A percentile compares a stretch with the other conserved stretches of the same genome.
Conservation (phyloP, 345 rosid species). For the Syzygium oleosum region DNA sequence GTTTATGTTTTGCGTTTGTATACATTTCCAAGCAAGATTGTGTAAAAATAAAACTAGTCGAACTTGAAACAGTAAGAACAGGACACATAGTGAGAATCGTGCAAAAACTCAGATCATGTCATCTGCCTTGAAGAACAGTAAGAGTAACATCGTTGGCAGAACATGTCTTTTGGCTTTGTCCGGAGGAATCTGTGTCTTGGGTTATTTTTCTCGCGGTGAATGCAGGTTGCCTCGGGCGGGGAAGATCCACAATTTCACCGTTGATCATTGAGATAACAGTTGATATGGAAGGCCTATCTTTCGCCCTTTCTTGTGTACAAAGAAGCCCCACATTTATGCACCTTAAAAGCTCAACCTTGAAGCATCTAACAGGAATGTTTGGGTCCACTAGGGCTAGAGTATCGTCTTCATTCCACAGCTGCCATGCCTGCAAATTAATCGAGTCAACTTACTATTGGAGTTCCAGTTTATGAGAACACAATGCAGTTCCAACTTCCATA, state of each 20-base stretch:
- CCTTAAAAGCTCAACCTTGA: background rate
- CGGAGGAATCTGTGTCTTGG: background rate
- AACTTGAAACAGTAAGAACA: background rate
- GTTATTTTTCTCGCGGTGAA: background rate
- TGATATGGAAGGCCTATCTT: conserved; percentile 5
- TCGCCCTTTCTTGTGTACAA: conserved; percentile 7
- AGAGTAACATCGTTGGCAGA: background rate
- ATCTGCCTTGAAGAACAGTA: background rate
- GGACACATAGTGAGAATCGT: background rate
- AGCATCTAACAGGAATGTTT: background rate
- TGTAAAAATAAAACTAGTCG: background rate
- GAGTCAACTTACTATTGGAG: background rate
- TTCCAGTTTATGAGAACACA: background rate
- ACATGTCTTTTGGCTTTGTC: background rate
- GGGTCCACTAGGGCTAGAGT: background rate
- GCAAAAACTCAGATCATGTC: background rate
- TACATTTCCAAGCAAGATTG: background rate
- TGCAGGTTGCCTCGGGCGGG: background rate
- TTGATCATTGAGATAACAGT: conserved; percentile 8
- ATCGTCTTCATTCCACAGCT: conserved; percentile 9
- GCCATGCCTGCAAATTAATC: conserved; percentile 8
- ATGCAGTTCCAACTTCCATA: background rate
- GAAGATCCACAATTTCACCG: conserved; percentile 10
- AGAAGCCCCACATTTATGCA: conserved; percentile 15
- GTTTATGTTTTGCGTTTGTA: background rate